Evolutionary conservation across 148 eudicot species (phyloP).

Genomic region (Nepenthes gracilis): DNA sequence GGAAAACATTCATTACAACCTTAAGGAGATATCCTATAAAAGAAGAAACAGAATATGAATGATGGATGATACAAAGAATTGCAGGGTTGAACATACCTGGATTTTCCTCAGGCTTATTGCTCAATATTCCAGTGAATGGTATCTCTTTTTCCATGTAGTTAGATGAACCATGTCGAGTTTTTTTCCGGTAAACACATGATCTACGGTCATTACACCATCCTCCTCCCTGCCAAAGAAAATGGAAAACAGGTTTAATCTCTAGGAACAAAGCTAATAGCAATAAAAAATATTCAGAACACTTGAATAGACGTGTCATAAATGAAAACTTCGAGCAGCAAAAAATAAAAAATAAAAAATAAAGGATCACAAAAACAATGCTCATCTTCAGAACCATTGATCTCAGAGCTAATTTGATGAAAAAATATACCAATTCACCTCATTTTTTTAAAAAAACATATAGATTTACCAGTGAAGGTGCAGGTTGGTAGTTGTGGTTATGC

Average conservation of each 20-base stretch:
- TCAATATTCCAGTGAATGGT: constrained; percentile 78
- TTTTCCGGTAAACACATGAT: constrained; percentile 80
- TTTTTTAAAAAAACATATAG: too few species aligned
- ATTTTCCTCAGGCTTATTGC: constrained; percentile 84
- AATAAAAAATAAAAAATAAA: too few species aligned
- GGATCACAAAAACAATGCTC: too few species aligned
- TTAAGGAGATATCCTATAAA: not conserved
- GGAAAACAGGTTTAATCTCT: not conserved
- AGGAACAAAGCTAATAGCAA: too few species aligned
- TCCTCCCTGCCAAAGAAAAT: constrained; percentile 65
- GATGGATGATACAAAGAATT: not conserved
- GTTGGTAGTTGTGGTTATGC: too few species aligned
- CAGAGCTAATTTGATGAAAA: too few species aligned
- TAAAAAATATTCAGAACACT: too few species aligned
- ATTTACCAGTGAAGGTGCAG: too few species aligned
- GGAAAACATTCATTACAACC: not conserved
- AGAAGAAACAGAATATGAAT: constrained; percentile 5
- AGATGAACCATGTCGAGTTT: constrained; percentile 85
- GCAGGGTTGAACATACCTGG: constrained; percentile 33
- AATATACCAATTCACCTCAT: too few species aligned
- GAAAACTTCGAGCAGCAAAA: too few species aligned
- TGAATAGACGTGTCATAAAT: too few species aligned
- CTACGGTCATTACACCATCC: constrained; percentile 86
- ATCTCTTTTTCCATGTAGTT: constrained; percentile 62
- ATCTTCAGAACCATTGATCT: too few species aligned